Evolutionary conservation across 805 yeast species (phyloP).

Genomic region (Yarrowia porcina): DNA sequence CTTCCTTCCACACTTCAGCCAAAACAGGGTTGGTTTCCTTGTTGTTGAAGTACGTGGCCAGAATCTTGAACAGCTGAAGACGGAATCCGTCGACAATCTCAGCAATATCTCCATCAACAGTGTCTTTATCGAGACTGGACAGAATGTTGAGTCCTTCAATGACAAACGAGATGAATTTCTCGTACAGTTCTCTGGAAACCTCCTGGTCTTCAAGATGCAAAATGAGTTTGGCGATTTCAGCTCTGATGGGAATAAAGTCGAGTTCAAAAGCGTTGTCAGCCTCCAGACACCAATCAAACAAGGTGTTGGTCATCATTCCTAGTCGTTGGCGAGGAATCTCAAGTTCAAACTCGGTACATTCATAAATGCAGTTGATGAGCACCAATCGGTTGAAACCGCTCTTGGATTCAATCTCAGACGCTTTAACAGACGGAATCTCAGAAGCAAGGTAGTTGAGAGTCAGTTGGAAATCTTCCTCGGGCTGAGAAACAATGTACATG

Average conservation of each 20-base stretch:
- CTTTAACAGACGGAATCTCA: slow-evolving; percentile 20
- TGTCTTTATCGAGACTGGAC: neutral
- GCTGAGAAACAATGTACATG: neutral
- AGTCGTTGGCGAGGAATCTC: slow-evolving; percentile 59
- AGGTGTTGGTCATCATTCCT: slow-evolving; percentile 54
- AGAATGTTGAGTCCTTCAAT: slow-evolving; percentile 21
- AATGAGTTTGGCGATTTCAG: slow-evolving; percentile 50
- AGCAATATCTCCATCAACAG: slow-evolving; percentile 4
- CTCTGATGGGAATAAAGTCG: slow-evolving; percentile 50
- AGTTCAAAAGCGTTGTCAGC: slow-evolving; percentile 59
- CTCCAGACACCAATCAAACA: slow-evolving; percentile 55
- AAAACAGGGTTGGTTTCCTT: slow-evolving; percentile 20
- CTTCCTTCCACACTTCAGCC: slow-evolving; percentile 9
- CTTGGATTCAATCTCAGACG: slow-evolving; percentile 4
- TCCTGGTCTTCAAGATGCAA: slow-evolving; percentile 10
- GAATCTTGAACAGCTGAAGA: slow-evolving; percentile 19
- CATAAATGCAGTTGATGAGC: neutral
- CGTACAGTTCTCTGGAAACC: slow-evolving; percentile 12
- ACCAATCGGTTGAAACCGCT: slow-evolving; percentile 12
- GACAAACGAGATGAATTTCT: neutral
- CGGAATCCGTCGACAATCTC: slow-evolving; percentile 24
- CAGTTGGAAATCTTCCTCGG: slow-evolving; percentile 14
- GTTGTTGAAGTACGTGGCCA: slow-evolving; percentile 24
- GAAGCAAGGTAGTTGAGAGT: slow-evolving; percentile 22
- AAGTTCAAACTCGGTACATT: neutral